Percentiles rank a stretch among this genome's conserved stretches.
phyloP scores from a whole-genome alignment of 1,139 yeast genomes.

The Diutina siamensis region DNA sequence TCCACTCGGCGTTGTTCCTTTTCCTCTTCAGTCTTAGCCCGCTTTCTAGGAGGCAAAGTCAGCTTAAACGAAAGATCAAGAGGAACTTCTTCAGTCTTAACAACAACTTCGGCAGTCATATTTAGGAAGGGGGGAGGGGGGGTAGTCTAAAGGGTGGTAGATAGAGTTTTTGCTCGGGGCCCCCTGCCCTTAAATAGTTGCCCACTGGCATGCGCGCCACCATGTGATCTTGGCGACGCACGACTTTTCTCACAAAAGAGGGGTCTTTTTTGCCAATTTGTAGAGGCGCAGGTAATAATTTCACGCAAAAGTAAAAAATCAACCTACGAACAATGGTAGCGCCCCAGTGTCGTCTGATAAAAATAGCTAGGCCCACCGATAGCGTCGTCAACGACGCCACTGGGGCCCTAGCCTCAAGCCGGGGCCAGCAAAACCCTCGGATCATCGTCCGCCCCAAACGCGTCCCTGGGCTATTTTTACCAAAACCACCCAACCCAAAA shows the following conservation, averaged over 20 bases:
- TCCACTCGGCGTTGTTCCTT: slow-evolving; percentile 94
- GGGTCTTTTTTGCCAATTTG: neutral
- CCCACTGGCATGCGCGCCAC: neutral
- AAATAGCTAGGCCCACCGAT: neutral
- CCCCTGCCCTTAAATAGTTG: neutral
- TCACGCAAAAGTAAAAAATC: neutral
- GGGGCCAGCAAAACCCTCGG: neutral
- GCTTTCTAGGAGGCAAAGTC: slow-evolving; percentile 82
- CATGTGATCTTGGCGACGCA: neutral
- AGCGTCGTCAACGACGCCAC: too few relatives aligned
- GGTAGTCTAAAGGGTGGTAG: neutral
- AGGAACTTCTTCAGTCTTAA: slow-evolving; percentile 6
- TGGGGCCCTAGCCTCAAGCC: too few relatives aligned
- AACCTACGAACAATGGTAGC: neutral
- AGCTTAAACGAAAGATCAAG: slow-evolving; percentile 21
- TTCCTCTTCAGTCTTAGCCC: slow-evolving; percentile 94
- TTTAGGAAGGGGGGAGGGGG: neutral
- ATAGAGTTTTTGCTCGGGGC: neutral
- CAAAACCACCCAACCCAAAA: neutral
- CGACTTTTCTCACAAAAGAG: neutral
- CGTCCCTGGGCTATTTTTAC: neutral
- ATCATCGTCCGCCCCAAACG: neutral
- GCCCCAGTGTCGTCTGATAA: neutral
- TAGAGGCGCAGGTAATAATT: neutral
- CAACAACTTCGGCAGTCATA: slow-evolving; percentile 3